phyloP scores from a whole-genome alignment of 2,329 filamentous ascomycete genomes.

The Coleophoma eucalyptorum region DNA sequence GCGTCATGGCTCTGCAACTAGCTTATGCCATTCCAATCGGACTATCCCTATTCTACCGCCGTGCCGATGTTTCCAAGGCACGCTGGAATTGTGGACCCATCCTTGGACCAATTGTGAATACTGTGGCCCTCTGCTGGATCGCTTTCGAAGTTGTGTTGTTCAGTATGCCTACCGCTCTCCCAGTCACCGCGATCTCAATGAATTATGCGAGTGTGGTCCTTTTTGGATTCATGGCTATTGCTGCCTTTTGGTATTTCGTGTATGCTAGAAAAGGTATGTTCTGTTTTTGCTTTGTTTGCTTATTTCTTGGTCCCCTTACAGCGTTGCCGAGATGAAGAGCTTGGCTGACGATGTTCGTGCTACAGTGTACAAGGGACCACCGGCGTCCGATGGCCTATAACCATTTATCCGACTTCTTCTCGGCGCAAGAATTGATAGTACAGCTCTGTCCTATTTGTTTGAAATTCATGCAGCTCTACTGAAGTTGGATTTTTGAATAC shows the following conservation, averaged over 20 bases:
- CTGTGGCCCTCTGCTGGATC: constrained; percentile 52
- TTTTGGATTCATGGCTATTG: constrained; percentile 47
- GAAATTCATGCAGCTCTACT: too few relatives aligned
- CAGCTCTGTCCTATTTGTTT: too few relatives aligned
- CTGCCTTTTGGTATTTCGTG: constrained; percentile 44
- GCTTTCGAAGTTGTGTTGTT: constrained; percentile 60
- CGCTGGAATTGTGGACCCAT: constrained; percentile 57
- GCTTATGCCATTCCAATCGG: constrained; percentile 72
- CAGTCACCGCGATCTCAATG: constrained; percentile 56
- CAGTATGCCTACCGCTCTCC: constrained; percentile 56
- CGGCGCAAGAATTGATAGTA: too few relatives aligned
- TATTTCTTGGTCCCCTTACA: not conserved
- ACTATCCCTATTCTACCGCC: constrained; percentile 65
- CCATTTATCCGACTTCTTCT: too few relatives aligned
- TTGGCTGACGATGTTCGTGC: not conserved
- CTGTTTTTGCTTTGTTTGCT: not conserved
- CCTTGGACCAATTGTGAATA: constrained; percentile 58
- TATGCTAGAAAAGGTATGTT: constrained; percentile 46
- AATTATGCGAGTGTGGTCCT: constrained; percentile 48
- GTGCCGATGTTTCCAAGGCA: constrained; percentile 43
- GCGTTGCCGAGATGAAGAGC: not conserved
- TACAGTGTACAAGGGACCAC: constrained; percentile 18
- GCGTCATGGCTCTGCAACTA: constrained; percentile 67
- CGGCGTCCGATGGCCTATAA: constrained; percentile 16
- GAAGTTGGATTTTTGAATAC: too few relatives aligned